Evolutionary conservation across 2,329 filamentous ascomycete species (phyloP), one percentile per base, ranked within the genome.

Genomic region (Trichoderma arundinaceum): DNA sequence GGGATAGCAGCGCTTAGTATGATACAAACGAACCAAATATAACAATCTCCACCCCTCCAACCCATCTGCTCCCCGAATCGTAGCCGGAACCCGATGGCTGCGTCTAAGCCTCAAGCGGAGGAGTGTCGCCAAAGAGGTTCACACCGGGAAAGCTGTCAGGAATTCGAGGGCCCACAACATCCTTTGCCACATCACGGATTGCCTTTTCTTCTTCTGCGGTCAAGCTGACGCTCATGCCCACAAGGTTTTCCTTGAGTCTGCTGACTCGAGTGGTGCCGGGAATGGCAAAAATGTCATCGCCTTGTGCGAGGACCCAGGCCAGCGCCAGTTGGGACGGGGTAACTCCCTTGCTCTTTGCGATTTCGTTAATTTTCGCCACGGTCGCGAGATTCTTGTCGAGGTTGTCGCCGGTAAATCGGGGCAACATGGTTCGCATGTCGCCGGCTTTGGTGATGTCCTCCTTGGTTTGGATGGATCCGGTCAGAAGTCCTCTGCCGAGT

Each of bases 271-370:
- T 83, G 0, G 82, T 85, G 1, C 82, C 83, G 0, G 81, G 83
- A 58, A 84, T 90, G 0, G 88, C 85, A 71, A 87, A 83, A 54
- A 90, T 79, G 69, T 88, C 84, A 3, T 84, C 79, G 0, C 85
- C 85, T 70, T 90, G 86, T 3, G 82, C 82, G 69, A 88, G 70
- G 63, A 90, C 69, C 87, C 88, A 91, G 0, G 88, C 88, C 35
- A 90, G 77, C 1, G 85, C 83, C 38, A 91, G 72, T 72, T 91
- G 84, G 1, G 80, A 80, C 0, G 85, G 70, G 0, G 87, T 88
- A 54, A 78, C 81, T 2, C 72, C 81, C 75, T 90, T 89, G 67
- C 75, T 78, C 48, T 80, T 75, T 0, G 85, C 86, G 4, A 89
- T 71, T 7, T 72, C 76, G 4, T 76, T 73, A 61, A 90, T 79